phyloP scores from a whole-genome alignment of 352 stramenopile genomes.

The Pythium folliculosum region DNA sequence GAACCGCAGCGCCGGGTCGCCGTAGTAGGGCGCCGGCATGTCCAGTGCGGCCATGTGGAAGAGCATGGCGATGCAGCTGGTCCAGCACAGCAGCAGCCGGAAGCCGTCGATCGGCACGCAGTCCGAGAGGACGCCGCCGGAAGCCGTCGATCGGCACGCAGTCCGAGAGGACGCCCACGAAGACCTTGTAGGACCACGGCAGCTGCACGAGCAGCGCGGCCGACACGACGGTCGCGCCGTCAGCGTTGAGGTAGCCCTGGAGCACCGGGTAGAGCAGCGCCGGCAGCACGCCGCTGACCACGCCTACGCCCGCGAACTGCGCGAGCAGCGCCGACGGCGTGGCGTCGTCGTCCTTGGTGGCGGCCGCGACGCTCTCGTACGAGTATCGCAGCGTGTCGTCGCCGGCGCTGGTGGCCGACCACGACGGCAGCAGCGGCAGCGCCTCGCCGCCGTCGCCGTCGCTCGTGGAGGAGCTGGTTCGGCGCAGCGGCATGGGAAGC shows the following conservation, averaged over 20 bases:
- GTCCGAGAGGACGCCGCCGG: slow-evolving; percentile 29
- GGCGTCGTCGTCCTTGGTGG: background rate
- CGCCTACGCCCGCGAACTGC: slow-evolving; percentile 16
- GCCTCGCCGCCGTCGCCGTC: background rate
- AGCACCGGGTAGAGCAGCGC: slow-evolving; percentile 29
- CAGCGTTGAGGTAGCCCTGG: slow-evolving; percentile 31
- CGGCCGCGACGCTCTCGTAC: slow-evolving; percentile 1
- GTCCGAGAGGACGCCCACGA: slow-evolving; percentile 27
- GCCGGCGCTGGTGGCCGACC: background rate
- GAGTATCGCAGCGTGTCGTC: background rate
- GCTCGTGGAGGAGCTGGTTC: too few species aligned
- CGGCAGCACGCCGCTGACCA: slow-evolving; percentile 22
- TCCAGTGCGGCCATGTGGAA: slow-evolving; percentile 23
- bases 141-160: slow-evolving; percentile 29
- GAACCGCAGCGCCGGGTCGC: slow-evolving; percentile 19
- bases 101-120: slow-evolving; percentile 29
- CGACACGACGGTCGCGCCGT: slow-evolving; percentile 27
- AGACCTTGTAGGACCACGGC: slow-evolving; percentile 22
- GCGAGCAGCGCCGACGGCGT: slow-evolving; percentile 4
- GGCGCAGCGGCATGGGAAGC: too few species aligned
- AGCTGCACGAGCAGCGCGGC: slow-evolving; percentile 26
- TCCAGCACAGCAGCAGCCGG: slow-evolving; percentile 31
- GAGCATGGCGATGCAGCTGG: slow-evolving; percentile 19
- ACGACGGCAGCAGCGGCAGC: background rate
- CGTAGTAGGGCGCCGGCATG: slow-evolving; percentile 27